Evolutionary conservation across 2,329 filamentous ascomycete species (phyloP), one percentile per base, ranked within the genome.

Genomic region (Cercospora sp.): DNA sequence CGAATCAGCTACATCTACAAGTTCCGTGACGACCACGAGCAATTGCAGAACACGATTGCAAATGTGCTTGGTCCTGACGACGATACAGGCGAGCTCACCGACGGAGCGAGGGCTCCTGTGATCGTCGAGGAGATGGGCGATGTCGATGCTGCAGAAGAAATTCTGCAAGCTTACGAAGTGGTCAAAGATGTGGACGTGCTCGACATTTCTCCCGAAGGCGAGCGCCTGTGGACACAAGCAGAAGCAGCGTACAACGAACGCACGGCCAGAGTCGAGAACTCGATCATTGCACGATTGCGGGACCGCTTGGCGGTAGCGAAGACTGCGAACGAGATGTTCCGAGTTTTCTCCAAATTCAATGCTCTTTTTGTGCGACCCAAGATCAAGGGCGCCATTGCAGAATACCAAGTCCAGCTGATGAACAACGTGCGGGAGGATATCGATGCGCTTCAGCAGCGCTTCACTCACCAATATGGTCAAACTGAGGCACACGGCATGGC

Each of bases 301-400:
- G 95, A 99, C 80, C 91, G 95, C 67, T 86, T 99, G 65, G 95
- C 94, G 13, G 97, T 93, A 6, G 94, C 95, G 12, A 97, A 96
- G 84, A 97, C 93, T 70, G 95, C 95, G 48, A 98, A 96, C 77
- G 96, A 99, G 81, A 99, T 99, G 95, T 99, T 99, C 80, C 91
- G 96, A 64, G 95, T 99, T 69, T 99, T 99, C 79, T 98, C 95
- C 63, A 98, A 98, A 79, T 99, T 99, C 87, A 99, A 99, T 78
- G 95, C 95, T 1, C 89, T 99, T 31, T 96, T 99, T 74, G 94
- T 99, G 66, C 89, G 95, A 68, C 95, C 95, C n/a, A 99, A 99
- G 85, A 98, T 99, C 81, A 90, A 95, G 72, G 94, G 96, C 73
- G 96, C 95, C 65, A 99, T 99, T 76, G 92, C 93, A 53, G 94